Evolutionary conservation across 129 eudicot genomes (phyloP).

Genomic region (Flaveria robusta): DNA sequence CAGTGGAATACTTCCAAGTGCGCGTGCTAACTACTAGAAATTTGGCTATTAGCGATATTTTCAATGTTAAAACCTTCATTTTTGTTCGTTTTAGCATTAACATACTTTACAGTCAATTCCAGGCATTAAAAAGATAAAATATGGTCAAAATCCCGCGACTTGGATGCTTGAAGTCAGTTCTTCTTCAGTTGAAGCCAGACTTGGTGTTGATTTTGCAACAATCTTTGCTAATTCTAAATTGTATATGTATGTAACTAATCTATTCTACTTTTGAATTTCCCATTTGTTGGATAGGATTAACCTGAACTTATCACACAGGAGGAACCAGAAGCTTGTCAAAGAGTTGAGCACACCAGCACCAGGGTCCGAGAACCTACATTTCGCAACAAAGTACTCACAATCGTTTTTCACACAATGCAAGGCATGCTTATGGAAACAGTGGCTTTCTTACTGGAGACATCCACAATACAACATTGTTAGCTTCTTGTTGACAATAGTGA

Average conservation of each 20-base stretch:
- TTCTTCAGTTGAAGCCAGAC: slow-evolving; percentile 47
- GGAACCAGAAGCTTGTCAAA: slow-evolving; percentile 49
- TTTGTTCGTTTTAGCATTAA: too few species aligned
- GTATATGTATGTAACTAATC: slow-evolving; percentile 36
- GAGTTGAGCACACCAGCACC: slow-evolving; percentile 55
- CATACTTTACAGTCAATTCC: background rate
- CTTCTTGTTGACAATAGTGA: slow-evolving; percentile 48
- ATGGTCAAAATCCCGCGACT: slow-evolving; percentile 73
- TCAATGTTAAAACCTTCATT: background rate
- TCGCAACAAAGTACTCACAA: slow-evolving; percentile 52
- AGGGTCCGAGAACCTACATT: slow-evolving; percentile 25
- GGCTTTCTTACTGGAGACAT: slow-evolving; percentile 66
- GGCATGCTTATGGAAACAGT: slow-evolving; percentile 81
- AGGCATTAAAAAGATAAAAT: slow-evolving; percentile 53
- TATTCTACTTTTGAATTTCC: background rate
- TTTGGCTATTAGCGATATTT: background rate
- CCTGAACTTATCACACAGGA: slow-evolving; percentile 21
- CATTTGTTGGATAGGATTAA: background rate
- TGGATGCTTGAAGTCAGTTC: slow-evolving; percentile 78
- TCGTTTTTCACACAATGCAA: slow-evolving; percentile 54
- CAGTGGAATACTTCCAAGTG: slow-evolving; percentile 71
- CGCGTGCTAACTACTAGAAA: background rate
- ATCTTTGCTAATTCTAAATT: slow-evolving; percentile 55
- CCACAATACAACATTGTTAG: slow-evolving; percentile 44
- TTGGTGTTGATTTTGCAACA: slow-evolving; percentile 58